Base-by-base conservation (phyloP, 163 green algal genomes). In the Trebouxiophyceae sp. region DNA sequence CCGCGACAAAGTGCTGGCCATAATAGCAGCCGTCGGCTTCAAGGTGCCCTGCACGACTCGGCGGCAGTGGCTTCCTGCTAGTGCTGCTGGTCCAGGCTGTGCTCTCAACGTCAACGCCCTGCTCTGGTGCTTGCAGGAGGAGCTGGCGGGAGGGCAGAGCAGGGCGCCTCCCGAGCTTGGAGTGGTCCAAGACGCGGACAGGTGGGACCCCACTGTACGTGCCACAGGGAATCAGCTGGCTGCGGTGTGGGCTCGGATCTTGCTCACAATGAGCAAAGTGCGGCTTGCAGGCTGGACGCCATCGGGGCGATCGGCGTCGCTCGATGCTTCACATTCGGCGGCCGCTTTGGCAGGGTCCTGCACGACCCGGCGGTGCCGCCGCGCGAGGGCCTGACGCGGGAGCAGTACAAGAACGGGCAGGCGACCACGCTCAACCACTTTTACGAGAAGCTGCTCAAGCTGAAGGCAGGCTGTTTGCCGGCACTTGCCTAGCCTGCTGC, bases 401-500 rank as follows among this genome's bases (percentile, higher is more conserved):
- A 84, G 71, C 33, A 79, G 46, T 93, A 93, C 81, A 85, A 71
- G 34, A 46, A 71, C 47, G 47, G 16, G 6, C 55, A 75, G 66
- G 64, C 71, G 54, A 93, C 86, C 30, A 92, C 84, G 20, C 78
- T 93, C 44, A 90, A 91, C 68, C 87, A 93, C 62, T 93, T 93
- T 39, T 66, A 88, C 57, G 86, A 93, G 67, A 93, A 93, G 76
- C 76, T 93, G 60, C 75, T 93, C 16, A 81, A 77, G 44, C 75
- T 93, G 0, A 86, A 87, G 75, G 81, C 75, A 50, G 12, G 62
- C 5, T 2, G 39, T 20, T 57, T 26, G 16, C 16, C 47, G 20
- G 5, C 23, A 23, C 26, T 26, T 57, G 47, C 47, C 8, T 8
- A 6, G 54, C 26, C 6, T 33, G 24, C 5, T 33, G 24, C 24